Conservation (phyloP, 768 basidiomycete species). For the Favolaschia claudopus region DNA sequence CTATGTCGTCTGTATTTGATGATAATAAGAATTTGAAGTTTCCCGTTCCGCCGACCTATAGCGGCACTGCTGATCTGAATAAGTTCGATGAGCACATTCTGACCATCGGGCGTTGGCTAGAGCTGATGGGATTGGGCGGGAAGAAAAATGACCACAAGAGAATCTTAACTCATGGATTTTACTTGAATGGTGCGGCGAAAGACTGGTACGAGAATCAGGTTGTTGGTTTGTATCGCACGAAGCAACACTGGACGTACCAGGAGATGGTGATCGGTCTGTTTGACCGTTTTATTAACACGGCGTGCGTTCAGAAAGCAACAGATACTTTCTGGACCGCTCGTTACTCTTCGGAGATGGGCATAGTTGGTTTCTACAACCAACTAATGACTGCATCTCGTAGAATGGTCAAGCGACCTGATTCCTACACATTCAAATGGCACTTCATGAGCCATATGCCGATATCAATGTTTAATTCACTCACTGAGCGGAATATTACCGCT, state of each 20-base stretch:
- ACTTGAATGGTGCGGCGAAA: neutral
- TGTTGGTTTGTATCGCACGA: neutral
- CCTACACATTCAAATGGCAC: neutral
- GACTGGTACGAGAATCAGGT: neutral
- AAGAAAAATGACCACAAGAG: neutral
- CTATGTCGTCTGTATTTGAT: neutral
- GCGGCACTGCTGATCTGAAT: too few species aligned
- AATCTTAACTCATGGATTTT: neutral
- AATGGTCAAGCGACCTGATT: neutral
- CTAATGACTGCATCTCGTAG: neutral
- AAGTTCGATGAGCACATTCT: neutral
- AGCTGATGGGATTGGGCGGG: neutral
- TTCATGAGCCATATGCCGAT: neutral
- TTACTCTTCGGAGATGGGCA: neutral
- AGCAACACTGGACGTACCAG: neutral
- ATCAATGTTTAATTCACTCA: neutral
- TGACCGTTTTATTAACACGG: neutral
- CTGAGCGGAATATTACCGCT: neutral
- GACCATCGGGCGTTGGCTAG: neutral
- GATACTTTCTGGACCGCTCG: neutral
- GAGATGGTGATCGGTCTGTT: neutral
- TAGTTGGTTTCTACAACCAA: neutral
- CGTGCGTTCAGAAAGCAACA: neutral
- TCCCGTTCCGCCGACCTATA: too few species aligned
- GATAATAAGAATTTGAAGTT: neutral